Base-by-base conservation (phyloP, 768 basidiomycete species). In the Collybia mongolica region DNA sequence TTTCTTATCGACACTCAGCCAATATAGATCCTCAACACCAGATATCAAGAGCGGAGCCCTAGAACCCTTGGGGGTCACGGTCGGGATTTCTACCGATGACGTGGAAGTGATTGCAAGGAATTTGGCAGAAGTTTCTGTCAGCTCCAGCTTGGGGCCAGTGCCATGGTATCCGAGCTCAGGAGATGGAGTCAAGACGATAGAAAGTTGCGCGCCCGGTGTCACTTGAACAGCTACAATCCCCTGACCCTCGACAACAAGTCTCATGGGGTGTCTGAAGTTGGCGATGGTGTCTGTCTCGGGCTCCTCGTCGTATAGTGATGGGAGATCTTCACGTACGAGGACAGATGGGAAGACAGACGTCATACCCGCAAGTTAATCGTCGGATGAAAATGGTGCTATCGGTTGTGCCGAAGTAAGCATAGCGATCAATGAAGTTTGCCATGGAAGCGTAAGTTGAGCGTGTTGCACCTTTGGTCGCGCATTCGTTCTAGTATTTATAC, bases 221-320 rank as follows among this genome's bases (percentile, higher is more conserved):
- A 46, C 8, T 15, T 46, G 54, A 38, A 54, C 50, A 3, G 49
- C 49, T n/a, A 54, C 49, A 12, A 48, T 17, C 1, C 54, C 54
- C 37, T 54, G 54, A 18, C 54, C 54, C 29, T 51, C 41, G 37
- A 51, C 35, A 14, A 39, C 36, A 9, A 54, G 48, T 15, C 38
- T 6, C 15, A 48, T 19, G 24, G 4, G 24, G 7, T 7, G 2
- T 39, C 36, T 24, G 3, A 5, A 26, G 28, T 39, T 48, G 22
- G 36, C 46, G 20, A 17, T 14, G 18, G 36, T 48, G 14, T 39
- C 55, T 75, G 71, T 57, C 73, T 72, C 48, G 75, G 75, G 2
- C 48, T 76, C 17, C 68, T 77, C 29, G 75, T 74, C 43, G 24
- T 26, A 26, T 4, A 26, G 24, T 26, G 24, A 7, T 4, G 24